A percentile compares a stretch with the other conserved stretches of the same genome.
Evolutionary conservation across 495 filamentous ascomycete species (phyloP).

Genomic region (Amorphotheca resinae): DNA sequence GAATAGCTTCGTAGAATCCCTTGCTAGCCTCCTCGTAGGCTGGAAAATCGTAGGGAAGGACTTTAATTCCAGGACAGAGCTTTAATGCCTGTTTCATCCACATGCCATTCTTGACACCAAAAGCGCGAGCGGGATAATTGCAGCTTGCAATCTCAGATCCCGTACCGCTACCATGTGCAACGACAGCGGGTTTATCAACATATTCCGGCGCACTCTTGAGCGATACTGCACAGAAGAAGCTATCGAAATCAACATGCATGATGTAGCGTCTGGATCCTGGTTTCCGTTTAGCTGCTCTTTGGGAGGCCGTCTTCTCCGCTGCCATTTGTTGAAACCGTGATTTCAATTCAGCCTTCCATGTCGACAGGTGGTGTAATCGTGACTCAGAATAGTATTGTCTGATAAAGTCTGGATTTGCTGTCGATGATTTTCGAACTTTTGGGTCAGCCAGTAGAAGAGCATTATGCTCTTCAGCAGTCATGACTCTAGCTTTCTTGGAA

Average conservation of each 20-base stretch:
- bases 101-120: conserved; percentile 92
- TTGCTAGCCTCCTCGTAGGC: conserved; percentile 88
- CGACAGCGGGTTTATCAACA: conserved; percentile 69
- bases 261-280: conserved; percentile 66
- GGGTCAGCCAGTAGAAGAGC: conserved; percentile 68
- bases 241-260: conserved; percentile 94
- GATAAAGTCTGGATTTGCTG: conserved; percentile 80
- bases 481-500: conserved; percentile 24
- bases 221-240: conserved; percentile 93
- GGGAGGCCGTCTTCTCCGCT: conserved; percentile 49
- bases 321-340: conserved; percentile 69
- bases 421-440: conserved; percentile 69
- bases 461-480: conserved; percentile 90
- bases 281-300: conserved; percentile 34
- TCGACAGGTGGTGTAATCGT: conserved; percentile 84
- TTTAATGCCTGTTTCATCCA: conserved; percentile 90
- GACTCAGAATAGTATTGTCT: conserved; percentile 92
- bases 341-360: conserved; percentile 91
- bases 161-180: conserved; percentile 74
- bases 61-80: conserved; percentile 71
- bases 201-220: conserved; percentile 63
- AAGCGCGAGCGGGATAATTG: conserved; percentile 80
- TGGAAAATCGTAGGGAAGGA: conserved; percentile 85
- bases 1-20: conserved; percentile 72
- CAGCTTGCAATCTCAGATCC: conserved; percentile 95